phyloP scores from a whole-genome alignment of 306 rosid genomes.

The Corylus heterophylla region DNA sequence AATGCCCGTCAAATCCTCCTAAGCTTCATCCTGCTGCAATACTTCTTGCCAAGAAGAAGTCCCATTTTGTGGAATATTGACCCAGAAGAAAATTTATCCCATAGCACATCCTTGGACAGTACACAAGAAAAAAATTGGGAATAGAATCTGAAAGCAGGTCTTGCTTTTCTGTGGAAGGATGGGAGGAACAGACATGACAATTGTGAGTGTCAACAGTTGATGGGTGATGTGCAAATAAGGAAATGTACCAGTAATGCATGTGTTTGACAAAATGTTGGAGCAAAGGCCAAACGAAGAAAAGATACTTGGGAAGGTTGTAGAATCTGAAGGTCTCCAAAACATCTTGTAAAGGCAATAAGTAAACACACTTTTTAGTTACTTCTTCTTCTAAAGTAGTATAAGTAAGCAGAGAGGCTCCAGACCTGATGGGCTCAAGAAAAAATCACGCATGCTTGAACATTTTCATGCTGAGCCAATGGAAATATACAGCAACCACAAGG shows the following conservation, averaged over 20 bases:
- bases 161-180: background rate
- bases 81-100: background rate
- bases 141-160: background rate
- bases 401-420: background rate
- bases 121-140: background rate
- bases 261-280: background rate
- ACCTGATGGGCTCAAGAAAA: background rate
- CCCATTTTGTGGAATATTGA: background rate
- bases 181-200: background rate
- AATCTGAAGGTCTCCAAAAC: background rate
- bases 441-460: slow-evolving; percentile 82
- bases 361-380: background rate
- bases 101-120: background rate
- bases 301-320: background rate
- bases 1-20: background rate
- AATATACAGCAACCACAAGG: slow-evolving; percentile 69
- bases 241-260: background rate
- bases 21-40: background rate
- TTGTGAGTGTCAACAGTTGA: background rate
- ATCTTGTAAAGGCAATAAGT: background rate
- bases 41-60: background rate
- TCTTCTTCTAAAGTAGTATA: background rate
- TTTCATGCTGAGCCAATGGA: slow-evolving; percentile 93
- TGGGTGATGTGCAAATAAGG: background rate
- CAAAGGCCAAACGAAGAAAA: background rate